phyloP scores from a whole-genome alignment of 164 flowering plant species.

The Pachysandra terminalis region DNA sequence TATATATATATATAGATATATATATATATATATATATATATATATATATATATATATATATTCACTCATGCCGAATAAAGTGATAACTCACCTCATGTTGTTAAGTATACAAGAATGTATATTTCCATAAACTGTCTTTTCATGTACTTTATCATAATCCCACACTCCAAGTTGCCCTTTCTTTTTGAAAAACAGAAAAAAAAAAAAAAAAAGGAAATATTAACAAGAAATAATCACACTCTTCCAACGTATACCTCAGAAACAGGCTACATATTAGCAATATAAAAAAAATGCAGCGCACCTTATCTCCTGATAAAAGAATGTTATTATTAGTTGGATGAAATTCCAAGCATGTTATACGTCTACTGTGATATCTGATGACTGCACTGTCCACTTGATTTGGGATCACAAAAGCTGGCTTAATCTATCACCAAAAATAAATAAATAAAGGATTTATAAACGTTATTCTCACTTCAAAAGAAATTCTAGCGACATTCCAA shows the following conservation, averaged over 20 bases:
- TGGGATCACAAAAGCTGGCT: conserved; percentile 67
- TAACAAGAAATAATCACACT: conserved; percentile 12
- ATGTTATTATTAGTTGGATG: conserved; percentile 83
- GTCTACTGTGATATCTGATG: conserved; percentile 83
- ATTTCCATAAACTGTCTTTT: conserved; percentile 76
- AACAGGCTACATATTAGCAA: neutral
- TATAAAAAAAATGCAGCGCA: conserved; percentile 10
- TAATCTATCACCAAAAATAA: conserved; percentile 50
- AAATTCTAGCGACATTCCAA: neutral
- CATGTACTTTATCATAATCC: conserved; percentile 75
- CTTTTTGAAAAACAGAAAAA: conserved; percentile 30
- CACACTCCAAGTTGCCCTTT: conserved; percentile 99
- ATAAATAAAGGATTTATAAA: neutral
- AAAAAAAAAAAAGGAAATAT: conserved; percentile 5
- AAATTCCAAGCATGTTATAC: conserved; percentile 90
- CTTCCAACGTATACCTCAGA: neutral
- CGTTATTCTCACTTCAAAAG: neutral
- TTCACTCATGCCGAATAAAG: neutral
- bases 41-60: too few species aligned
- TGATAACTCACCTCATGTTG: conserved; percentile 65
- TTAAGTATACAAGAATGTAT: conserved; percentile 76
- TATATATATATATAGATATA: too few species aligned
- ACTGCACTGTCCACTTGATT: conserved; percentile 78
- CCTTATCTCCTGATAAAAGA: conserved; percentile 96
- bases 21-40: too few species aligned